Evolutionary conservation across 768 basidiomycete genomes (phyloP), one percentile per base, ranked within the genome.

Genomic region (Amanita subjunquillea): DNA sequence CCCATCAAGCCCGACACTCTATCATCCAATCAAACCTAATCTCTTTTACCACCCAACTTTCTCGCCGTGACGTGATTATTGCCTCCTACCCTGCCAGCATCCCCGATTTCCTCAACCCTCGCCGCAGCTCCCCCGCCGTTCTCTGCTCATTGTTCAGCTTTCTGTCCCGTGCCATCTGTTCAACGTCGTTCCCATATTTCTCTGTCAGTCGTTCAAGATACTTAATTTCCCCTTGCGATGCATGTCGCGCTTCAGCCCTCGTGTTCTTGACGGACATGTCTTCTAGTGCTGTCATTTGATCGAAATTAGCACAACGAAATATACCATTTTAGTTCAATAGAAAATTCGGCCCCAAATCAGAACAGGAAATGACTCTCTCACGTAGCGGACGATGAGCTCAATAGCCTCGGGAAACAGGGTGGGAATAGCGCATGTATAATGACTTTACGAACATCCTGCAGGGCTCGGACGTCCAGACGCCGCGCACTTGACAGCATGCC

Each of bases 121-220:
- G 73, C 60, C 65, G 71, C 61, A 97, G 65, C 69, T 91, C 82
- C 15, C 89, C 93, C 30, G 72, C 76, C 2, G 92, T 96, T 62
- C 85, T 79, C 70, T 98, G 95, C 65, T 83, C 84, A 13, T 78
- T 68, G 65, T 98, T 97, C 54, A 87, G 65, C 66, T 75, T 84
- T 54, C 81, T 70, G 69, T 98, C 94, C 58, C 74, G 72, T 9
- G 82, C 80, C 93, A 96, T 97, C 46, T 67, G 72, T 27, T 78
- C 76, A 22, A 84, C 68, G 68, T 97, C 84, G 29, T 73, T 69
- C 1, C 84, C 87, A 67, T 97, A 72, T 65, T 78, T 84, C 39
- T 66, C 65, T 10, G 89, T 78, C 27, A 98, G 75, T 40, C 76
- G 69, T 53, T 69, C 65, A 40, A 98, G 72, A 66, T 85, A 88